Evolutionary conservation across 139 green algal genomes (phyloP).

Genomic region (Picocystis salinarum): DNA sequence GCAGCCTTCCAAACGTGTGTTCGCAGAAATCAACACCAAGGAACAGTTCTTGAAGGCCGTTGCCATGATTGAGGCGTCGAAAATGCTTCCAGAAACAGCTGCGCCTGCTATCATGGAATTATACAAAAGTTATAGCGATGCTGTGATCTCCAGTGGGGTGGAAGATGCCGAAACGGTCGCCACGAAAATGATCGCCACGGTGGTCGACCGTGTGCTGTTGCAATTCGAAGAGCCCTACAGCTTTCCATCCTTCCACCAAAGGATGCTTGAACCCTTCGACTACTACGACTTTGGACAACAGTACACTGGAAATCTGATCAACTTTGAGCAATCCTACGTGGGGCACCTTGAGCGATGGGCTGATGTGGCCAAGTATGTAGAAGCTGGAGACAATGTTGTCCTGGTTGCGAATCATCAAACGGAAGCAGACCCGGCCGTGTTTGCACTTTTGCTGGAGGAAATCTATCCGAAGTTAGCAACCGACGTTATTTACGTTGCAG

Average conservation of each 20-base stretch:
- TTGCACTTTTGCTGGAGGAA: conserved; percentile 74
- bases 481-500: conserved; percentile 52
- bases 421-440: conserved; percentile 91
- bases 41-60: conserved; percentile 25
- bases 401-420: conserved; percentile 96
- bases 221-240: conserved; percentile 47
- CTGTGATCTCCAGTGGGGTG: conserved; percentile 31
- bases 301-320: conserved; percentile 69
- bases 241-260: conserved; percentile 74
- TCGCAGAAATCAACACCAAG: conserved; percentile 22
- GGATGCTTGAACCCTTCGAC: conserved; percentile 40
- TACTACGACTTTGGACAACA: conserved; percentile 92
- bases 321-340: conserved; percentile 72
- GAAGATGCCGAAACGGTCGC: conserved; percentile 22
- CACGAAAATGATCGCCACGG: conserved; percentile 14
- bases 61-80: neutral
- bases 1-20: too few species aligned
- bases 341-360: conserved; percentile 23
- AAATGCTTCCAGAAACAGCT: conserved; percentile 29
- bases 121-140: conserved; percentile 65
- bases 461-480: conserved; percentile 42
- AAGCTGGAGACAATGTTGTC: conserved; percentile 73
- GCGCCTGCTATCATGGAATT: conserved; percentile 47
- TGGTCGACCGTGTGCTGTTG: conserved; percentile 28
- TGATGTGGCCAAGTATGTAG: neutral